Conservation (phyloP, 75 land plant species). For the Sequoiadendron giganteum region DNA sequence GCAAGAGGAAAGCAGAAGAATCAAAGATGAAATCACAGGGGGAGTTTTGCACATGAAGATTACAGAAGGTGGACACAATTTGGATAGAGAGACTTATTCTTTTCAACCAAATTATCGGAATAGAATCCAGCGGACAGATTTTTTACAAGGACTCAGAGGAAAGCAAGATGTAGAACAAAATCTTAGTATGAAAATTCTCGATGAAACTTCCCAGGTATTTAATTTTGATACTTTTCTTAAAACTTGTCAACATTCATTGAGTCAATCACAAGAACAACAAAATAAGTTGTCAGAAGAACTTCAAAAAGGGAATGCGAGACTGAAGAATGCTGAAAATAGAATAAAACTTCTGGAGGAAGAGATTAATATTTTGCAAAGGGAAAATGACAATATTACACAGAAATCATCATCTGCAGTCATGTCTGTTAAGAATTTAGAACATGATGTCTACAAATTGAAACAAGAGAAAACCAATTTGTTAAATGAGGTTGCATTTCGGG, state of each 20-base stretch:
- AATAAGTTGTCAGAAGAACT: slow-evolving; percentile 38
- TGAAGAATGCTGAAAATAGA: slow-evolving; percentile 36
- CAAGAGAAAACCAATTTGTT: slow-evolving; percentile 28
- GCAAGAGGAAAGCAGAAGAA: slow-evolving; percentile 33
- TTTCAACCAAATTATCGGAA: slow-evolving; percentile 39
- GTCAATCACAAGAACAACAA: slow-evolving; percentile 43
- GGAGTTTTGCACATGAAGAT: slow-evolving; percentile 28
- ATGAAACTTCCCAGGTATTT: slow-evolving; percentile 36
- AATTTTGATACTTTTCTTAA: slow-evolving; percentile 45
- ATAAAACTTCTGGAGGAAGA: slow-evolving; percentile 40
- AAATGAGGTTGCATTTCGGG: slow-evolving; percentile 38
- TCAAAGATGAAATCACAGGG: slow-evolving; percentile 25
- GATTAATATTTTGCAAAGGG: slow-evolving; percentile 28
- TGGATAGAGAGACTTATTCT: slow-evolving; percentile 40
- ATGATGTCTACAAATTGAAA: slow-evolving; percentile 35
- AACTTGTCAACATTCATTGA: slow-evolving; percentile 31
- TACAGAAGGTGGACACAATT: slow-evolving; percentile 36
- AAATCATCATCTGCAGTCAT: slow-evolving; percentile 28
- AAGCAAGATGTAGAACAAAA: slow-evolving; percentile 44
- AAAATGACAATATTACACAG: slow-evolving; percentile 30
- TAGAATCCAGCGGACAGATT: slow-evolving; percentile 21
- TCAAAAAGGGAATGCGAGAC: slow-evolving; percentile 24
- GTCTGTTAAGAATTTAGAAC: slow-evolving; percentile 39
- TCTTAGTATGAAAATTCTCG: slow-evolving; percentile 33
- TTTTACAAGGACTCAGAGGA: slow-evolving; percentile 31